phyloP scores from a whole-genome alignment of 352 stramenopile species.

The Aphanomyces stellatus region DNA sequence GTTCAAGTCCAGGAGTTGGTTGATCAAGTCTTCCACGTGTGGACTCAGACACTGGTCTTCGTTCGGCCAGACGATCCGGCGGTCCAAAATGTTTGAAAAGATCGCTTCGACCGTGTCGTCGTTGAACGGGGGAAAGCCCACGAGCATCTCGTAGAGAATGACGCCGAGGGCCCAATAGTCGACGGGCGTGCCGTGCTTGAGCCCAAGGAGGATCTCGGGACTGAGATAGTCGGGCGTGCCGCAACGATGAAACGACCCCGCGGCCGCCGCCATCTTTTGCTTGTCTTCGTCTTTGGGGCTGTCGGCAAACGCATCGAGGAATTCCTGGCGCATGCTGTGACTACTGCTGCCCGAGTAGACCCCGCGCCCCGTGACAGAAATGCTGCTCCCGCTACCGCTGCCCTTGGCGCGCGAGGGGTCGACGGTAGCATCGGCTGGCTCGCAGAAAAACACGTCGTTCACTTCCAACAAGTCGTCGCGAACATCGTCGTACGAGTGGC shows the following conservation, averaged over 20 bases:
- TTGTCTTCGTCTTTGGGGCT: conserved; percentile 20
- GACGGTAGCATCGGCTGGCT: too few relatives aligned
- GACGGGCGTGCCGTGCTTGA: conserved; percentile 60
- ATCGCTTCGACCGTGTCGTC: conserved; percentile 83
- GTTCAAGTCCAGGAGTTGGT: conserved; percentile 61
- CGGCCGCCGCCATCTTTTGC: conserved; percentile 40
- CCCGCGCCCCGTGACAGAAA: not conserved
- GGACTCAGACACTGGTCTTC: conserved; percentile 79
- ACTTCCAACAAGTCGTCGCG: conserved; percentile 13
- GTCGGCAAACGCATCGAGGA: not conserved
- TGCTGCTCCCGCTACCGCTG: not conserved
- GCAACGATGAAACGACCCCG: conserved; percentile 56
- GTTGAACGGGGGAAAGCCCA: conserved; percentile 84
- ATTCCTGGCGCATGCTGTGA: conserved; percentile 13
- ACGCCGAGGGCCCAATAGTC: conserved; percentile 88
- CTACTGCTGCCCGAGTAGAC: conserved; percentile 14
- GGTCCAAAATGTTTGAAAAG: conserved; percentile 78
- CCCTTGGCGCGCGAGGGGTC: too few relatives aligned
- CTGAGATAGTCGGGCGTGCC: conserved; percentile 85
- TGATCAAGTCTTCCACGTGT: conserved; percentile 78
- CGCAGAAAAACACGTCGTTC: conserved; percentile 5
- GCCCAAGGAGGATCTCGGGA: conserved; percentile 77
- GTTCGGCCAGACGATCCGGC: conserved; percentile 80
- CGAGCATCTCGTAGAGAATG: conserved; percentile 82
- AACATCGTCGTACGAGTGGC: conserved; percentile 18